Evolutionary conservation across 2,329 filamentous ascomycete genomes (phyloP).

Genomic region (Ceratocystis cacaofunesta): DNA sequence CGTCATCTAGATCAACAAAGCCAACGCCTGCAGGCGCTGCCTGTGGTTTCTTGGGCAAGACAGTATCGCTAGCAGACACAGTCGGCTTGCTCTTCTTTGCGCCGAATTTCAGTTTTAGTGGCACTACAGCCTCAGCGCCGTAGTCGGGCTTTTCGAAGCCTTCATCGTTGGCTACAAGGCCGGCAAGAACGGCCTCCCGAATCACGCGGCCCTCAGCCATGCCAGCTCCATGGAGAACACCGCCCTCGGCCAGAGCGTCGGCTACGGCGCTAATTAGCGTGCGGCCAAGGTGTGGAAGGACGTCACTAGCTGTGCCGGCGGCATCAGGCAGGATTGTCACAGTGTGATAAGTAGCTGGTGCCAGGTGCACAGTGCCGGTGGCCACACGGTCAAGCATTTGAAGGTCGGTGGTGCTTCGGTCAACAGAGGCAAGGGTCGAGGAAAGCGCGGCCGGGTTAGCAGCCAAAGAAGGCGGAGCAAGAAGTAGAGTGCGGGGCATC

Average conservation of each 20-base stretch:
- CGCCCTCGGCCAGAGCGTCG: conserved; percentile 55
- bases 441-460: conserved; percentile 67
- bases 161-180: conserved; percentile 48
- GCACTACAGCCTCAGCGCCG: conserved; percentile 39
- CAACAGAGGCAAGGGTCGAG: conserved; percentile 53
- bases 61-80: conserved; percentile 26
- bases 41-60: conserved; percentile 19
- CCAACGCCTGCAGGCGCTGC: conserved; percentile 42
- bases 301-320: conserved; percentile 49
- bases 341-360: conserved; percentile 63
- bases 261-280: conserved; percentile 55
- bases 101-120: conserved; percentile 28
- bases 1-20: conserved; percentile 50
- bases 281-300: conserved; percentile 47
- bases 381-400: conserved; percentile 96
- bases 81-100: conserved; percentile 27
- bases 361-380: conserved; percentile 64
- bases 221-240: conserved; percentile 48
- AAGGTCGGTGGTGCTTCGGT: conserved; percentile 66
- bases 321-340: conserved; percentile 72
- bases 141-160: conserved; percentile 61
- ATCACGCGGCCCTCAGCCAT: conserved; percentile 39
- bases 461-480: conserved; percentile 81
- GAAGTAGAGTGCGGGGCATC: conserved; percentile 53
- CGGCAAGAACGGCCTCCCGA: conserved; percentile 73